Base-by-base conservation (phyloP, 306 rosid species). In the Vicia faba region DNA sequence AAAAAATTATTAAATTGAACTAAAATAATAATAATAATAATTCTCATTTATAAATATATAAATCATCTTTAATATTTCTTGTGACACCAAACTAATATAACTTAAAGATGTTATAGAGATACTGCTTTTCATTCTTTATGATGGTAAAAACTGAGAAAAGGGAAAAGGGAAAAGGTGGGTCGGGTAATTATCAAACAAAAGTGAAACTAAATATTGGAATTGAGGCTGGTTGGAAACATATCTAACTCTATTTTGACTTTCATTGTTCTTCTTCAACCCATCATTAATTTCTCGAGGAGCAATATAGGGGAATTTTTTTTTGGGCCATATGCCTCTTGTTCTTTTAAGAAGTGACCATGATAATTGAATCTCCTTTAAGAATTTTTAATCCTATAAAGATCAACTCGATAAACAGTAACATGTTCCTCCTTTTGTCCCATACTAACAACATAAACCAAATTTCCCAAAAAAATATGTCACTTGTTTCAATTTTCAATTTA, bases 221-320 rank as follows among this genome's bases (percentile, higher is more conserved):
- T 46, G 66, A n/a, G 61, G 69, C n/a, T 57, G 41, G 35, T 35
- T 79, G 83, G 84, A 70, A 60, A 79, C 84, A 79, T 79, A 74
- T 74, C 84, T 75, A 79, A 75, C 80, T 74, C 33, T 0, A 8
- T 50, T 75, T 75, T 75, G 83, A 75, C 74, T 64, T 36, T 7
- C 45, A 61, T 51, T 70, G 38, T 70, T 39, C 12, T 49, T 57
- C 36, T 54, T 62, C 43, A 38, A 61, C 50, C 23, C 5, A 12
- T 51, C n/a, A 66, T 53, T 20, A n/a, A 55, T 68, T 18, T 44
- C 43, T 72, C 39, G 25, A 48, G 75, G 73, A 74, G 75, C 45
- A 73, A 73, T 74, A 64, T 63, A 49, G 55, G 71, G 69, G 35
- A 54, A 41, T 25, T 66, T 59, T 33, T 25, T 66, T 59, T 33